Base-by-base conservation (phyloP, 208 protist genomes). In the Jaenimonas drosophilae region DNA sequence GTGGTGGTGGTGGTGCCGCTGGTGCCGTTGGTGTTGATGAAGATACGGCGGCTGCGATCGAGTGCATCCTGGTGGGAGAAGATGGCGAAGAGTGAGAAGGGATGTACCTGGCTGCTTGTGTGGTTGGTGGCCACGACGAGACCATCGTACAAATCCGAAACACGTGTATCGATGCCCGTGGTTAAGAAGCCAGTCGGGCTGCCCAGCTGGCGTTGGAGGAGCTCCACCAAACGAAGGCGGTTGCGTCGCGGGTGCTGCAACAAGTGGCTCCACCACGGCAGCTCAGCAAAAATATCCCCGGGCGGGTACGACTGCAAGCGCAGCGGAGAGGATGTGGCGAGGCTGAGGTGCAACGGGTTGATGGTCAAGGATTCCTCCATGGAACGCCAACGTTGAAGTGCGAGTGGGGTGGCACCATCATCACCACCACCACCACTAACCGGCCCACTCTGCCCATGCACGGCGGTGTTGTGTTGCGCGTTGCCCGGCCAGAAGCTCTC, bases 141-240 rank as follows among this genome's bases (percentile, higher is more conserved):
- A 0, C 82, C 82, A 48, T 75, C 64, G 25, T 63, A 53, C 42
- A 74, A 74, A 55, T 91, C 82, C 24, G 70, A 55, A 20, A 63
- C 36, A 2, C 49, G 69, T 6, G 77, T 87, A 60, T 91, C 82
- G 11, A 91, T 56, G 48, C 66, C 70, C 2, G 73, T 78, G 52
- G 29, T 74, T 3, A 91, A 70, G 60, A 73, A 87, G 2, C 82
- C 76, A 1, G 65, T 85, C 9, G 74, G 61, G 48, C 75, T 91
- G 64, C 82, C 68, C 37, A 91, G 64, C 60, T 91, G 82, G 11
- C 74, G 66, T 36, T 91, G 82, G 33, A 91, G 64, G 20, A 91
- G 65, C 58, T 86, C 72, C 11, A 91, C 75, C 20, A 91, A 62
- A n/a, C 82, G 73, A 21, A 60, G 49, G 31, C 82, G 82, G 2